Percentiles rank a stretch among this genome's conserved stretches.
Evolutionary conservation across 169 alveolate genomes (phyloP).

Genomic region (Theileria parva): DNA sequence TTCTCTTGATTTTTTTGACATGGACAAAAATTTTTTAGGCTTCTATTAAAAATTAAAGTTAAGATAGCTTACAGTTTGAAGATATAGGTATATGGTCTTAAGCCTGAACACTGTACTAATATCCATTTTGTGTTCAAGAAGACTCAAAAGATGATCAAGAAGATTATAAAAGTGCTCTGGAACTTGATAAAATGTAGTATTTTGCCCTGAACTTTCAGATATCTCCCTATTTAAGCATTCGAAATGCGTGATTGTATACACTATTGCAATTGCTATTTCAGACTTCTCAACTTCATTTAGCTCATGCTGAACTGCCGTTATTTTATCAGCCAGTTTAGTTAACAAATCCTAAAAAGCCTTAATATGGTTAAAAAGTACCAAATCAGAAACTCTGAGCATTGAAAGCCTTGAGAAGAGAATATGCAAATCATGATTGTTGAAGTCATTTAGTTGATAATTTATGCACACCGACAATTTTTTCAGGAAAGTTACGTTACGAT

Average conservation of each 20-base stretch:
- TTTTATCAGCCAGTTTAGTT: constrained; percentile 10
- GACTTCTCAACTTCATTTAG: constrained; percentile 45
- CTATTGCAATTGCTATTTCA: constrained; percentile 17
- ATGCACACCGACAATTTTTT: constrained; percentile 46
- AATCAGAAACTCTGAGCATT: constrained; percentile 40
- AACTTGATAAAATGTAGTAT: not conserved
- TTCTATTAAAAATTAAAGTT: not conserved
- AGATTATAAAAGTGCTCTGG: constrained; percentile 16
- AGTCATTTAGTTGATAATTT: constrained; percentile 35
- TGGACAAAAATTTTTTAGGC: constrained; percentile 22
- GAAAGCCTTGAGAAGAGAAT: constrained; percentile 34
- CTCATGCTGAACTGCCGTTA: constrained; percentile 40
- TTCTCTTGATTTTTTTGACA: constrained; percentile 47
- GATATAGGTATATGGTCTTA: constrained; percentile 52
- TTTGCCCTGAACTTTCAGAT: not conserved
- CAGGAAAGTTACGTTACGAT: constrained; percentile 45
- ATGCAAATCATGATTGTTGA: constrained; percentile 32
- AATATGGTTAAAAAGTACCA: constrained; percentile 4
- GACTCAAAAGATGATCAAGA: constrained; percentile 51
- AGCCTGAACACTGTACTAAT: constrained; percentile 59
- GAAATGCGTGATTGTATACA: constrained; percentile 45
- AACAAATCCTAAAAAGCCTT: constrained; percentile 15
- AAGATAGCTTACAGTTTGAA: constrained; percentile 32
- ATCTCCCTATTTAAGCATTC: constrained; percentile 53
- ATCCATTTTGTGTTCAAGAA: constrained; percentile 47